Percentiles rank a stretch among this genome's conserved stretches.
Conservation (phyloP, 2,329 filamentous ascomycete genomes). For the Diaporthe eres region DNA sequence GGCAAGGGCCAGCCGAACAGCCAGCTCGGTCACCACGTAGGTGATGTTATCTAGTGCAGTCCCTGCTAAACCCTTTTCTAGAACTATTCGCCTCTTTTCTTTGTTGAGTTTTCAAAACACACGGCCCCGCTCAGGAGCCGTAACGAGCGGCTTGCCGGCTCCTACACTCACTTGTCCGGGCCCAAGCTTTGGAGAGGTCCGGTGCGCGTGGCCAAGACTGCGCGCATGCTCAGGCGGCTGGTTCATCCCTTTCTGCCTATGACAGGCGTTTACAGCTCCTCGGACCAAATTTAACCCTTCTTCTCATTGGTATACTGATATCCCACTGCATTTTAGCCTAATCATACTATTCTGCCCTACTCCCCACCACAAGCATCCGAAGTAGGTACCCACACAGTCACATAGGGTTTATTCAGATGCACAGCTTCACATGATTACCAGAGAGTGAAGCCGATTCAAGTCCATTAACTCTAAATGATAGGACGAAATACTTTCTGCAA, state of each 20-base stretch:
- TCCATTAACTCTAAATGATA: not conserved
- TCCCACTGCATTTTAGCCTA: not conserved
- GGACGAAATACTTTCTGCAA: not conserved
- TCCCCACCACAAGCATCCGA: not conserved
- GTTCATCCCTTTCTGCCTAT: slow-evolving; percentile 26
- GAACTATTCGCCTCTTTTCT: not conserved
- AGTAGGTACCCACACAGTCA: not conserved
- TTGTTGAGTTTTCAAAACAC: not conserved
- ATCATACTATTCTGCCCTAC: not conserved
- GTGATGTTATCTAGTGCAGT: not conserved
- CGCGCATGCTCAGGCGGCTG: slow-evolving; percentile 1
- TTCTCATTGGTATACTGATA: not conserved
- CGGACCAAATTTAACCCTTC: not conserved
- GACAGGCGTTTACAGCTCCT: not conserved
- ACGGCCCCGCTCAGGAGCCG: not conserved
- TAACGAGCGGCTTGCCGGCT: not conserved
- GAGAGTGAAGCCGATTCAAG: not conserved
- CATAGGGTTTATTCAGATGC: not conserved
- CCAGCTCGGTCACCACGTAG: not conserved
- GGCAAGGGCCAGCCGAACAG: not conserved
- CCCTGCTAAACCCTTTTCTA: not conserved
- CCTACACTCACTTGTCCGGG: not conserved
- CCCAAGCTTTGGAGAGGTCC: slow-evolving; percentile 30
- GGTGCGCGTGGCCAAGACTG: slow-evolving; percentile 20
- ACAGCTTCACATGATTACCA: not conserved